Evolutionary conservation across 805 yeast species (phyloP).

Genomic region (Starmerella davenportii): DNA sequence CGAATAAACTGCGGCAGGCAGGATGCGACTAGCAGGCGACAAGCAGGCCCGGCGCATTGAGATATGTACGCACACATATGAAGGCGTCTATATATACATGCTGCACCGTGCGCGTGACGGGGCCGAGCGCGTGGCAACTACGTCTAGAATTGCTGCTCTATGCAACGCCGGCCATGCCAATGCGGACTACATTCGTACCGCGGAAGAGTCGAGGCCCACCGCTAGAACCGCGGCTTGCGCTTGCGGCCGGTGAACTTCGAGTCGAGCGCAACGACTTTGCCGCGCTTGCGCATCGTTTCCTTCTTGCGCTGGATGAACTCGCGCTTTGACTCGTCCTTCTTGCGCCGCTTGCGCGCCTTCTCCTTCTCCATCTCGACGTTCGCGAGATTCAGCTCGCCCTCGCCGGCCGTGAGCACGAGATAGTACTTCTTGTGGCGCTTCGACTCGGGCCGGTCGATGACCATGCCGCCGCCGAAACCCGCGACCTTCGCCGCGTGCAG

Average conservation of each 20-base stretch:
- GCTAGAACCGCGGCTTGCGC: conserved; percentile 48
- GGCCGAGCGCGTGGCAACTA: no score
- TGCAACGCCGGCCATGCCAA: no score
- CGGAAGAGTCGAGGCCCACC: no score
- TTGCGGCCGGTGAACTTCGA: conserved; percentile 82
- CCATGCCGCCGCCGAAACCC: conserved; percentile 91
- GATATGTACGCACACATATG: no score
- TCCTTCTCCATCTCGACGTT: conserved; percentile 60
- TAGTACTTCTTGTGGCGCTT: conserved; percentile 83
- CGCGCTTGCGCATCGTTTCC: conserved; percentile 80
- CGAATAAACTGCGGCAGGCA: no score
- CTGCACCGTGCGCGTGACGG: no score
- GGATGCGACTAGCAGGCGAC: no score
- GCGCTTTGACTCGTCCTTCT: conserved; percentile 53
- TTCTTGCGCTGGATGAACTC: conserved; percentile 80
- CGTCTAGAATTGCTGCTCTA: no score
- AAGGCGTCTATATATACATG: no score
- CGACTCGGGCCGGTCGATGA: conserved; percentile 83
- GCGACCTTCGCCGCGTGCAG: conserved; percentile 75
- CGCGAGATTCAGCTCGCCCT: conserved; percentile 58
- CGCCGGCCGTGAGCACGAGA: conserved; percentile 74
- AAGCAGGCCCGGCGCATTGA: no score
- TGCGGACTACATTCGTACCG: no score
- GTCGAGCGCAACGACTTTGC: conserved; percentile 71
- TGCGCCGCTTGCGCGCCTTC: conserved; percentile 25